phyloP scores from a whole-genome alignment of 1,139 yeast species.

The Geotrichum reessii region DNA sequence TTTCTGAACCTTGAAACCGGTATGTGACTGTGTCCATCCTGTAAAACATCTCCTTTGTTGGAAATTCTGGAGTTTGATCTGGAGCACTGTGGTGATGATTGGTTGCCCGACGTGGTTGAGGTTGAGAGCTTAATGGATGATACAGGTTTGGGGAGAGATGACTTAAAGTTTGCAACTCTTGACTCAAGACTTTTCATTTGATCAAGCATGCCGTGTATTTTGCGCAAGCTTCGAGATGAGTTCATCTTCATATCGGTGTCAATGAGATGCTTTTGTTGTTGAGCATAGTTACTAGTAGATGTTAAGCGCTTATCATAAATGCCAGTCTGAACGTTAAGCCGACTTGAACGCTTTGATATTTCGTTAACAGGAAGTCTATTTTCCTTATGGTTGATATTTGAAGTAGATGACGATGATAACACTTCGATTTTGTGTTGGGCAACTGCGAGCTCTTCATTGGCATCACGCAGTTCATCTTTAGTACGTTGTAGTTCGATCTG shows the following conservation, averaged over 20 bases:
- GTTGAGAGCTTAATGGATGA: slow-evolving; percentile 6
- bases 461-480: slow-evolving; percentile 35
- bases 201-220: slow-evolving; percentile 34
- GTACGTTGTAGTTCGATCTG: slow-evolving; percentile 34
- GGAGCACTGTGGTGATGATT: slow-evolving; percentile 8
- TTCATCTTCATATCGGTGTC: slow-evolving; percentile 22
- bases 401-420: slow-evolving; percentile 18
- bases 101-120: slow-evolving; percentile 5
- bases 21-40: slow-evolving; percentile 6
- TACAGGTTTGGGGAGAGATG: slow-evolving; percentile 28
- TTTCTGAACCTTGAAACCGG: slow-evolving; percentile 15
- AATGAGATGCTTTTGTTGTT: neutral
- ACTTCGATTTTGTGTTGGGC: slow-evolving; percentile 23
- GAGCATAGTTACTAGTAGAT: neutral
- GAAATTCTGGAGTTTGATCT: slow-evolving; percentile 1
- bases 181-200: slow-evolving; percentile 32
- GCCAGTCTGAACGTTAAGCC: neutral
- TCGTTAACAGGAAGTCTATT: neutral
- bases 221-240: slow-evolving; percentile 32
- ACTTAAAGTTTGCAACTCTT: slow-evolving; percentile 33
- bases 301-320: neutral
- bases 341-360: slow-evolving; percentile 1
- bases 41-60: neutral
- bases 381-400: neutral
- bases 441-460: slow-evolving; percentile 32